Evolutionary conservation across 768 basidiomycete species (phyloP).

Genomic region (Mycena belliarum): DNA sequence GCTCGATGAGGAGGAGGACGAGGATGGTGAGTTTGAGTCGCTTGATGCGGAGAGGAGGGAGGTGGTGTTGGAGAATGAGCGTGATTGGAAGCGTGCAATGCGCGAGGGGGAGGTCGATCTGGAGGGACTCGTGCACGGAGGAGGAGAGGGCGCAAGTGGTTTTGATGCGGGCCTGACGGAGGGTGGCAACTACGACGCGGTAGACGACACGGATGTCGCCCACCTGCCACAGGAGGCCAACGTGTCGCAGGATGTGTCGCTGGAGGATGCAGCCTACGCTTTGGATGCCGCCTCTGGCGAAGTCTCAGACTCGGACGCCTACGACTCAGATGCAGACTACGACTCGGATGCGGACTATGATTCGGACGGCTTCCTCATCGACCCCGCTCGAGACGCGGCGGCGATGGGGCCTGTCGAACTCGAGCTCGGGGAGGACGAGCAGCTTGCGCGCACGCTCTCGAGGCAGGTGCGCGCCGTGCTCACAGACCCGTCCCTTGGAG

Average conservation of each 20-base stretch:
- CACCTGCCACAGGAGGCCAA: too few species aligned
- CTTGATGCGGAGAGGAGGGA: too few species aligned
- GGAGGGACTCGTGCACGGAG: too few species aligned
- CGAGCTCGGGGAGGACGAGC: conserved; percentile 2
- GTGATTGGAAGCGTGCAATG: too few species aligned
- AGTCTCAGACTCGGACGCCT: neutral
- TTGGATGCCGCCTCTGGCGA: neutral
- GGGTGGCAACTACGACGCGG: neutral
- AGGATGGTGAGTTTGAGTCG: too few species aligned
- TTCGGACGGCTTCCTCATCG: too few species aligned
- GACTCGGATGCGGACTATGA: neutral
- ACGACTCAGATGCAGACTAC: neutral
- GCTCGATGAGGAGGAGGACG: too few species aligned
- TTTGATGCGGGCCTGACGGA: neutral
- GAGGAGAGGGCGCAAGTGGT: neutral
- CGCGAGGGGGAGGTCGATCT: too few species aligned
- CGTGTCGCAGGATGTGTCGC: too few species aligned
- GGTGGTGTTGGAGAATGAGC: too few species aligned
- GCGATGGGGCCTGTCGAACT: neutral
- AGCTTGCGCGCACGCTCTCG: conserved; percentile 7
- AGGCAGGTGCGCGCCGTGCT: conserved; percentile 6
- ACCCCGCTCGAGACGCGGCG: too few species aligned
- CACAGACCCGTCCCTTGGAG: neutral
- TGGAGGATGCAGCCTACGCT: too few species aligned
- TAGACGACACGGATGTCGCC: neutral